phyloP scores from a whole-genome alignment of 1,139 yeast species.

The Pichia sp. region DNA sequence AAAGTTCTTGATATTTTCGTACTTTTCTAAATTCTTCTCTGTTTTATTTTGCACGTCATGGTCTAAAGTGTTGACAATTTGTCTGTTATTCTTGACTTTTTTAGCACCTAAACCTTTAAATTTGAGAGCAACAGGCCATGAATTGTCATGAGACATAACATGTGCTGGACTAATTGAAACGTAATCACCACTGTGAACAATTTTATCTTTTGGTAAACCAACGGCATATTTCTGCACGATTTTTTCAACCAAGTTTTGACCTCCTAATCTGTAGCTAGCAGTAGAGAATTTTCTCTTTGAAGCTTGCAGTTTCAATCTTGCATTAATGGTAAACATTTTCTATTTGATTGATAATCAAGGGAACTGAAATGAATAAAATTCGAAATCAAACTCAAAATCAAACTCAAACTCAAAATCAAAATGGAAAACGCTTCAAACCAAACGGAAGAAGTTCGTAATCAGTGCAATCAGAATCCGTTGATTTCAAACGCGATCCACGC shows the following conservation, averaged over 20 bases:
- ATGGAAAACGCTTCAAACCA: too few relatives aligned
- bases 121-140: slow-evolving; percentile 98
- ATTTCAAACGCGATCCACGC: too few relatives aligned
- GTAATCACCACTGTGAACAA: slow-evolving; percentile 84
- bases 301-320: slow-evolving; percentile 4
- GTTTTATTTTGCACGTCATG: slow-evolving; percentile 95
- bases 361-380: neutral
- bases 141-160: slow-evolving; percentile 98
- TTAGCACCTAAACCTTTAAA: slow-evolving; percentile 93
- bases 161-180: slow-evolving; percentile 93
- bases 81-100: slow-evolving; percentile 72
- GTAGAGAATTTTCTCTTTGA: slow-evolving; percentile 12
- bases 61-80: slow-evolving; percentile 91
- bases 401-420: neutral
- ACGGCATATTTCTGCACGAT: slow-evolving; percentile 91
- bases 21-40: slow-evolving; percentile 81
- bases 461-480: too few relatives aligned
- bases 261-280: slow-evolving; percentile 24
- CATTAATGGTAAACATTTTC: slow-evolving; percentile 7
- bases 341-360: neutral
- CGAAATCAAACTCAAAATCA: neutral
- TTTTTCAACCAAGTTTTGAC: slow-evolving; percentile 89
- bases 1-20: slow-evolving; percentile 78
- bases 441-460: too few relatives aligned
- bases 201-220: slow-evolving; percentile 61